Conservation (phyloP, 352 stramenopile genomes). For the Globisporangium camurandrum region DNA sequence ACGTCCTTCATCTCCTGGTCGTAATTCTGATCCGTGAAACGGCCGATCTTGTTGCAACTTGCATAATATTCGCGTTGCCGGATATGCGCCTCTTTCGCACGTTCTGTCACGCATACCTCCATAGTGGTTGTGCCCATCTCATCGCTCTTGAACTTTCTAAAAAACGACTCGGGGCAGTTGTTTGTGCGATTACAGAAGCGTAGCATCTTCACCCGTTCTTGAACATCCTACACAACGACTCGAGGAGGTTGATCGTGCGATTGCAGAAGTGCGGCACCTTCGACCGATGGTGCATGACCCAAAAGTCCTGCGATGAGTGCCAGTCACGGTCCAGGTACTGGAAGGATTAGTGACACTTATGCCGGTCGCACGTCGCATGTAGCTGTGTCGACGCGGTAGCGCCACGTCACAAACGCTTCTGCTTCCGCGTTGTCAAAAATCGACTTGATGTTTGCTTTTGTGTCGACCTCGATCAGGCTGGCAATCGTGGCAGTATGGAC, state of each 20-base stretch:
- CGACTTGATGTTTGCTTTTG: slow-evolving; percentile 15
- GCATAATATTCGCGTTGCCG: slow-evolving; percentile 31
- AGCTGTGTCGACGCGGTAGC: slow-evolving; percentile 27
- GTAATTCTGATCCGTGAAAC: no score
- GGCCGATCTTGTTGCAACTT: no score
- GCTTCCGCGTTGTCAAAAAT: slow-evolving; percentile 4
- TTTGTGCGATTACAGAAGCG: slow-evolving; percentile 40
- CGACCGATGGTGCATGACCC: no score
- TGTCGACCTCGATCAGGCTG: slow-evolving; percentile 24
- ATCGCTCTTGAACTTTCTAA: no score
- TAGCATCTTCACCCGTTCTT: no score
- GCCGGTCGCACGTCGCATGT: not conserved
- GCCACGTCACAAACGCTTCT: slow-evolving; percentile 48
- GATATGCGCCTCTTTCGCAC: no score
- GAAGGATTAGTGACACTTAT: not conserved
- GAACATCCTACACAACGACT: no score
- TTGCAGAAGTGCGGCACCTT: slow-evolving; percentile 53
- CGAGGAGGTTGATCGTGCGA: slow-evolving; percentile 44
- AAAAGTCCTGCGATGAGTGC: slow-evolving; percentile 28
- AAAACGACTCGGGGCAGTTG: slow-evolving; percentile 55
- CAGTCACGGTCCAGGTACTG: slow-evolving; percentile 41
- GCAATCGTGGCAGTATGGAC: no score
- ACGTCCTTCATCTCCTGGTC: no score
- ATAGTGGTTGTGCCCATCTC: no score
- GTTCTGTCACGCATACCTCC: no score